Evolutionary conservation across 2,329 filamentous ascomycete genomes (phyloP).

Genomic region (Neofusicoccum umdonicola): DNA sequence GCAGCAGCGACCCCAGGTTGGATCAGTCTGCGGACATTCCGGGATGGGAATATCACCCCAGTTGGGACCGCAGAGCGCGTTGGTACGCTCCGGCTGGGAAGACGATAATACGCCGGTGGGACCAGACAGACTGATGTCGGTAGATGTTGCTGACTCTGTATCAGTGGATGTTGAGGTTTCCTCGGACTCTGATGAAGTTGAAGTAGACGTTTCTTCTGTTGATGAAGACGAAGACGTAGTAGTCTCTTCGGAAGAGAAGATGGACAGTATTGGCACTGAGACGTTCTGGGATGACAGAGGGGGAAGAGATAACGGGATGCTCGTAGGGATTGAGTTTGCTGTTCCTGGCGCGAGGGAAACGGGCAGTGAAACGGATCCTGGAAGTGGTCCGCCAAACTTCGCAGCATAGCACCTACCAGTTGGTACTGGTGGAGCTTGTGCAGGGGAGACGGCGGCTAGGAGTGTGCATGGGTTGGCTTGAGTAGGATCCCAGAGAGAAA

Average conservation of each 20-base stretch:
- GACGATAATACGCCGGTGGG: neutral
- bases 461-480: neutral
- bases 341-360: neutral
- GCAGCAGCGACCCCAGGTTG: neutral
- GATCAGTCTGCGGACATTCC: neutral
- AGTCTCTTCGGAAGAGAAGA: neutral
- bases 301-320: neutral
- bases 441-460: neutral
- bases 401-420: neutral
- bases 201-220: too few species aligned
- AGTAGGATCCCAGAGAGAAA: neutral
- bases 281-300: too few species aligned
- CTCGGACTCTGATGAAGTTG: neutral
- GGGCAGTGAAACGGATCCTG: neutral
- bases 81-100: neutral
- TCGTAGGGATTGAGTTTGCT: neutral
- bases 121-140: neutral
- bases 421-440: neutral
- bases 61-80: neutral
- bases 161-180: neutral
- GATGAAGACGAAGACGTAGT: neutral
- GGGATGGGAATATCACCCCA: neutral
- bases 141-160: neutral
- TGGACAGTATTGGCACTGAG: too few species aligned
- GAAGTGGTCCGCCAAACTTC: neutral